These are phyloP conservation scores for Deuterostichococcus epilithicus DNA, from an alignment of 139 green algal genomes.

Conservation along the genomic window DNA sequence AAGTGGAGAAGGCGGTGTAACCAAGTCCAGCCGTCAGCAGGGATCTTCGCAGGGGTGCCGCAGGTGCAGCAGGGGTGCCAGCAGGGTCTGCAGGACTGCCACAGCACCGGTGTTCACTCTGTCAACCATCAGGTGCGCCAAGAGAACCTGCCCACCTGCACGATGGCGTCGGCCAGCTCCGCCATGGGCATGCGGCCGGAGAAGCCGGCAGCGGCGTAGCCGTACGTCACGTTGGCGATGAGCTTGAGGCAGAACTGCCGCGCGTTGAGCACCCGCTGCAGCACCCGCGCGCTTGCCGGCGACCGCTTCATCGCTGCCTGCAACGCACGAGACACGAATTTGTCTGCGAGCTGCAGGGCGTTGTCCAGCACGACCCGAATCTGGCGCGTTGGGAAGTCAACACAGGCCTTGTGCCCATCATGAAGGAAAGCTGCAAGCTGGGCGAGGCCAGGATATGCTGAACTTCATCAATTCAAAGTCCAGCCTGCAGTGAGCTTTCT, in stretches of 20 bases:
- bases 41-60: no score
- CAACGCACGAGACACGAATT: no score
- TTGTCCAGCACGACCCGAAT: no score
- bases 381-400: no score
- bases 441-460: no score
- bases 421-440: no score
- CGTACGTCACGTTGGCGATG: constrained; percentile 96
- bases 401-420: no score
- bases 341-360: constrained; percentile 23
- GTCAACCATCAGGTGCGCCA: no score
- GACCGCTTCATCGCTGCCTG: constrained; percentile 83
- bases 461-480: no score
- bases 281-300: constrained; percentile 48
- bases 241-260: constrained; percentile 95
- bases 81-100: not conserved
- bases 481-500: no score
- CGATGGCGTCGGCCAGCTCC: constrained; percentile 95
- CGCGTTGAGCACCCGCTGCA: constrained; percentile 87
- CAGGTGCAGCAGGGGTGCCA: no score
- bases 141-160: constrained; percentile 40
- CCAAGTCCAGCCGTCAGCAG: not conserved
- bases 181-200: constrained; percentile 92
- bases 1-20: not conserved
- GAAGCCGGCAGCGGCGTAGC: constrained; percentile 76
- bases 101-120: no score